These are phyloP conservation scores for Lunasporangiospora selenospora DNA, from an alignment of 192 early-diverging fungal genomes.

Conservation along the genomic window DNA sequence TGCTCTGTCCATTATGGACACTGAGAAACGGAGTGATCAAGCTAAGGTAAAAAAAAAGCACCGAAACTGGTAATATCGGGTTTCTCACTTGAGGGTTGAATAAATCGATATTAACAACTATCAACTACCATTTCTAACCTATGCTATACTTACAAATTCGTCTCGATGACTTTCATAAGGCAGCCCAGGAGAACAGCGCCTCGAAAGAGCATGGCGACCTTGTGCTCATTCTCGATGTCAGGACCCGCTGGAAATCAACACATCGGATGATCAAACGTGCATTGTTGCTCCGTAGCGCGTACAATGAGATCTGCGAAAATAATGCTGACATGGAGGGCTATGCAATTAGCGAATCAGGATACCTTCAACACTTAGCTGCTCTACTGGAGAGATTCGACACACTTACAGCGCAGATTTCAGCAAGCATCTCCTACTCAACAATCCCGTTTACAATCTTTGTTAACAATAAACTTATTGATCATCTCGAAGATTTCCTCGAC, in stretches of 20 bases:
- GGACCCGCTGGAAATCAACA: slow-evolving; percentile 6
- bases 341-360: slow-evolving; percentile 12
- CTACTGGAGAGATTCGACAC: slow-evolving; percentile 11
- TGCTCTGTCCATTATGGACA: no score
- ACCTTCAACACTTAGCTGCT: not conserved
- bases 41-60: no score
- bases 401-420: slow-evolving; percentile 11
- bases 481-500: slow-evolving; percentile 3
- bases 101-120: no score
- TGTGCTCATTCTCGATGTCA: no score
- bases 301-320: not conserved
- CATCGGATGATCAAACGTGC: slow-evolving; percentile 12
- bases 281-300: slow-evolving; percentile 3
- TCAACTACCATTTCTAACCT: no score
- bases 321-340: not conserved
- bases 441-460: slow-evolving; percentile 16
- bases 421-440: slow-evolving; percentile 13
- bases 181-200: no score
- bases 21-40: no score
- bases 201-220: no score
- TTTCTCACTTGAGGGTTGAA: no score
- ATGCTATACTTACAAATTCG: no score
- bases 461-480: slow-evolving; percentile 12
- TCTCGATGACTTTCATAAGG: no score
- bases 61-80: no score